Evolutionary conservation across 495 filamentous ascomycete species (phyloP).

Genomic region (Parathielavia hyrcaniae): DNA sequence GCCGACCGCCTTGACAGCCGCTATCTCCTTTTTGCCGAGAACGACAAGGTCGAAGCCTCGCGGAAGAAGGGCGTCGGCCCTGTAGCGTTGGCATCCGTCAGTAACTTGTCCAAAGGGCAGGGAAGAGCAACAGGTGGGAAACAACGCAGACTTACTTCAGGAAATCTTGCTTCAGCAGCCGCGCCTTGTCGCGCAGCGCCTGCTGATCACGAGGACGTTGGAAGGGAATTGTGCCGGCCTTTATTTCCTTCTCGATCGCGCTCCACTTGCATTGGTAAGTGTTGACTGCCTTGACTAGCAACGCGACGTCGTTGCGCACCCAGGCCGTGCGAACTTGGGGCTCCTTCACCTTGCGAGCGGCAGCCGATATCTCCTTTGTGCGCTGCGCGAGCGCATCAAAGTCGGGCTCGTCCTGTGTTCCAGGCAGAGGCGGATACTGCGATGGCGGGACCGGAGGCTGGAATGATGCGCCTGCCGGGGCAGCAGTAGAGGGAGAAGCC

Average conservation of each 20-base stretch:
- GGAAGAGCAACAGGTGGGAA: background rate
- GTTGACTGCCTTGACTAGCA: conserved; percentile 47
- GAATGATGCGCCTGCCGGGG: background rate
- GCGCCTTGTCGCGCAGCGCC: conserved; percentile 60
- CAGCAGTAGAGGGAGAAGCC: background rate
- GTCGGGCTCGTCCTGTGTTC: conserved; percentile 25
- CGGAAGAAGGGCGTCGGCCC: conserved; percentile 36
- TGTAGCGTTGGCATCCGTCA: conserved; percentile 11
- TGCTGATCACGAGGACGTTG: conserved; percentile 50
- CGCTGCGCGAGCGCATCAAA: conserved; percentile 25
- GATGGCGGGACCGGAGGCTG: conserved; percentile 6
- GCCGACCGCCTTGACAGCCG: conserved; percentile 33
- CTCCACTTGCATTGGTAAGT: conserved; percentile 49
- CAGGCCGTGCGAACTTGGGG: conserved; percentile 45
- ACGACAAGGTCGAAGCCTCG: conserved; percentile 45
- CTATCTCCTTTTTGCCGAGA: conserved; percentile 46
- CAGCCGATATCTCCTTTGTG: conserved; percentile 25
- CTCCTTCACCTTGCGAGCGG: conserved; percentile 23
- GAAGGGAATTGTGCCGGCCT: conserved; percentile 31
- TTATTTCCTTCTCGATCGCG: conserved; percentile 40
- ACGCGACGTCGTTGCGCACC: conserved; percentile 41
- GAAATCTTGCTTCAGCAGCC: conserved; percentile 55
- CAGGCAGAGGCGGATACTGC: conserved; percentile 24
- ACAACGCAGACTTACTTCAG: conserved; percentile 44
- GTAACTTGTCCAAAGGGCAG: background rate